A percentile compares a stretch with the other conserved stretches of the same genome.
phyloP scores from a whole-genome alignment of 306 rosid genomes.

The Ormosia semicastrata region DNA sequence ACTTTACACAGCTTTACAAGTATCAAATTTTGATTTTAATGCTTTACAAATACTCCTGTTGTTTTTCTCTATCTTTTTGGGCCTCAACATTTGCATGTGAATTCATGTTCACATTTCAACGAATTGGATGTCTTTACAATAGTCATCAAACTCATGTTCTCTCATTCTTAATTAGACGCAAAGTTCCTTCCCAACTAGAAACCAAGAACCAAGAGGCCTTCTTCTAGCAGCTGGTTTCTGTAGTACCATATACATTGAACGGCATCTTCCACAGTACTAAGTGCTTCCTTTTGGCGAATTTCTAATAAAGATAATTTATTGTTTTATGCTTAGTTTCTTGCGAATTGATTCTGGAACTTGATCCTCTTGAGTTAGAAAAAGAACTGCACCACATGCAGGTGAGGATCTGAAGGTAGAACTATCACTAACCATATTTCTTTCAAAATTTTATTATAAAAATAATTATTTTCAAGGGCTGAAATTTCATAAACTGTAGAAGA shows the following conservation, averaged over 20 bases:
- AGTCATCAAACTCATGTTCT: neutral
- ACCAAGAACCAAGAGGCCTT: conserved; percentile 3
- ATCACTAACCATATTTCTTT: no score
- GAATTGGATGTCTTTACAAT: conserved; percentile 7
- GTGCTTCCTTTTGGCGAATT: conserved; percentile 7
- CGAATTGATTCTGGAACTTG: neutral
- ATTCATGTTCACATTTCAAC: neutral
- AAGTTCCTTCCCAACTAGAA: neutral
- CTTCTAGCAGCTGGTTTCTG: neutral
- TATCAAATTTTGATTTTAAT: no score
- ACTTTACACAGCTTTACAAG: no score
- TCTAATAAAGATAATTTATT: neutral
- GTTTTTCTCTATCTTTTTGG: neutral
- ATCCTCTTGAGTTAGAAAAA: no score
- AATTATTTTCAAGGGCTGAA: no score
- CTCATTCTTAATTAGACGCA: neutral
- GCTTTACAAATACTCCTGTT: neutral
- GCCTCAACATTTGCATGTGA: conserved; percentile 3
- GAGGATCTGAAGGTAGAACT: no score
- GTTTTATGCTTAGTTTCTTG: neutral
- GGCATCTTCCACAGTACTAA: conserved; percentile 7
- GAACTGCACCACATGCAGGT: no score
- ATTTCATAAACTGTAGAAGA: no score
- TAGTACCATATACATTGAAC: conserved; percentile 15
- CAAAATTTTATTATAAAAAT: no score